Evolutionary conservation across 2,329 filamentous ascomycete genomes (phyloP).

Genomic region (Epichloe gansuensis): DNA sequence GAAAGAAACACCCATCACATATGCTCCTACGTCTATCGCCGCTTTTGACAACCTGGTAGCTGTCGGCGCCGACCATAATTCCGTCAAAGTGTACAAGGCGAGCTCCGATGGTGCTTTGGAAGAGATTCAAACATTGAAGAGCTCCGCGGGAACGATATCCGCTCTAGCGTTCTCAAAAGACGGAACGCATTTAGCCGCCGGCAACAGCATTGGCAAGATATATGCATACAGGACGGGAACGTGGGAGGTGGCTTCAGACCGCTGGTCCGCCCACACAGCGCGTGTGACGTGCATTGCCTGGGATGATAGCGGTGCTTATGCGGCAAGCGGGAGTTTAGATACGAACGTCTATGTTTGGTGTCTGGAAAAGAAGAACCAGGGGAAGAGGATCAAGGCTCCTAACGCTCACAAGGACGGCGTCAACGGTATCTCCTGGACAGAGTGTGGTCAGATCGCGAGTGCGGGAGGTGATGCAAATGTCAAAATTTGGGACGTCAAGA

Average conservation of each 20-base stretch:
- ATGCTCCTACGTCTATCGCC: slow-evolving; percentile 59
- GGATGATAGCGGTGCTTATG: slow-evolving; percentile 65
- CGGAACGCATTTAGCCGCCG: slow-evolving; percentile 68
- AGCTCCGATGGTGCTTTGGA: slow-evolving; percentile 43
- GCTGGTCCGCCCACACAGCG: slow-evolving; percentile 50
- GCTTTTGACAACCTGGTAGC: slow-evolving; percentile 57
- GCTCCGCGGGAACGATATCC: slow-evolving; percentile 61
- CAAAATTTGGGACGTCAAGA: slow-evolving; percentile 61
- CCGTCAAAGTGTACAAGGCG: slow-evolving; percentile 58
- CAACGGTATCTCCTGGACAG: slow-evolving; percentile 73
- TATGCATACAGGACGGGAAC: slow-evolving; percentile 54
- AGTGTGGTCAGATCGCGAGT: slow-evolving; percentile 58
- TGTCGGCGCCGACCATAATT: slow-evolving; percentile 62
- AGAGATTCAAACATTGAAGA: slow-evolving; percentile 46
- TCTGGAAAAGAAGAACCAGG: slow-evolving; percentile 62
- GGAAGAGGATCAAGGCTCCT: slow-evolving; percentile 67
- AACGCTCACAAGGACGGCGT: slow-evolving; percentile 97
- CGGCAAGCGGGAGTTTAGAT: slow-evolving; percentile 76
- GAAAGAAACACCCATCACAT: slow-evolving; percentile 46
- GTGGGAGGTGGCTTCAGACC: slow-evolving; percentile 66
- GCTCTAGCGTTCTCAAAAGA: slow-evolving; percentile 71
- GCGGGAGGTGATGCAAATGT: slow-evolving; percentile 79
- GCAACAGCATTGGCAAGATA: slow-evolving; percentile 78
- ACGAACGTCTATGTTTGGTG: slow-evolving; percentile 93
- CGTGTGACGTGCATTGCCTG: slow-evolving; percentile 53